Evolutionary conservation across 441 rosid species (phyloP), one percentile per base, ranked within the genome.

Genomic region (Omphalea diandra): DNA sequence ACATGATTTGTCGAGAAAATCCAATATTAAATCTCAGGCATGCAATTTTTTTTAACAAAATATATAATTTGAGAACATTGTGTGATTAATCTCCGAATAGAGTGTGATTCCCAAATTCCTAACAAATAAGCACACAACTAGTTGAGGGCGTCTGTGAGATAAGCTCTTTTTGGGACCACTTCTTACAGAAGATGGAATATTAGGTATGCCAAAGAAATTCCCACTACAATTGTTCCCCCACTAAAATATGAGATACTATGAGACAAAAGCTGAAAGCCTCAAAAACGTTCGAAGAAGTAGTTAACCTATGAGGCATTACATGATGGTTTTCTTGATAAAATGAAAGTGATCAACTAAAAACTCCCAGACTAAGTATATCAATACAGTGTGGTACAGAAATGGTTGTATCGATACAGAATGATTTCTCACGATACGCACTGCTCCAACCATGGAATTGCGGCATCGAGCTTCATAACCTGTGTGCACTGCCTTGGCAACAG

Each of bases 381-480:
- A 77, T 77, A 78, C 70, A 70, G 56, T 36, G 73, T 56, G 65
- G 26, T 54, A 27, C 4, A 61, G 65, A 44, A 29, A 65, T 31
- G 79, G 72, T 58, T 78, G 76, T 72, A 70, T 76, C 56, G 65
- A 69, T 67, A 55, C 67, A 63, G 64, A 75, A 71, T 73, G 75
- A 53, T 80, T 65, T 66, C n/a, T n/a, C n/a, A n/a, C 50, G 76
- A 79, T 74, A 22, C 43, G 65, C 73, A 78, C 71, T 77, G 85
- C 77, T 79, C 83, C 73, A 74, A 81, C 88, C 93, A 83, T 64
- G 80, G 83, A 82, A 77, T 81, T 70, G 52, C 76, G 86, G 88
- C 65, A 79, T 87, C 73, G 90, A 79, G 76, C 85, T 86, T 77
- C 85, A 75, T 63, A 76, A 78, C 61, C 67, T 63, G 77, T 47